Base-by-base conservation (phyloP, 2,329 filamentous ascomycete species). In the Fusarium equiseti region DNA sequence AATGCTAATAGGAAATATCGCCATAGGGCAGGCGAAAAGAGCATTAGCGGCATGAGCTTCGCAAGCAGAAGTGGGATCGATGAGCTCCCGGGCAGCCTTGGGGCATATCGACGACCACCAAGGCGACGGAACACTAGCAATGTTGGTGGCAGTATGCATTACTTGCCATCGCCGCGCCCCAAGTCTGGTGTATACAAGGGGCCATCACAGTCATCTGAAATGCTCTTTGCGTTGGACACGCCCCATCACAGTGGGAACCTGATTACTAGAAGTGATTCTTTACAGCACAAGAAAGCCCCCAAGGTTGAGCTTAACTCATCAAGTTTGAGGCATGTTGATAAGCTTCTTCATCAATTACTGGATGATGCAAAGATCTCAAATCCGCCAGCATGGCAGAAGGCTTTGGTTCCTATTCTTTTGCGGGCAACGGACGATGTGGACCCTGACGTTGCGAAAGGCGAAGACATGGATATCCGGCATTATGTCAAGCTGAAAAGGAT, bases 401-500 rank as follows among this genome's bases (percentile, higher is more conserved):
- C 95, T 1, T 84, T 99, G 15, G 87, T 98, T 53, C 96, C 96
- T 0, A 97, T 99, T 55, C 86, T 99, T 22, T 85, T 98, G 24
- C 92, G 92, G 73, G 96, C 95, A 70, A 97, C 95, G 0, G 94
- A 98, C 71, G 96, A 98, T 77, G 95, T 99, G 6, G 92, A 97
- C 68, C 96, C 96, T 2, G 93, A 98, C 78, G 93, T 98, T 46
- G 91, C 94, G 60, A 88, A 89, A 59, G 95, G 94, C 29, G 96
- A 99, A 79, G 93, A 96, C 77, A 98, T 99, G 86, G 96, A 99
- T 78, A 96, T 99, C 64, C 89, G 96, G 6, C 95, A 98, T 78
- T 99, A 98, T 77, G 94, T 99, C 68, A 99, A 99, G 78, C 83
- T 99, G 31, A 99, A 99, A 79, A 97, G 97, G 78, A 96, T 99